phyloP scores from a whole-genome alignment of 108 stramenopile species.

The Aureococcus anophagefferens region DNA sequence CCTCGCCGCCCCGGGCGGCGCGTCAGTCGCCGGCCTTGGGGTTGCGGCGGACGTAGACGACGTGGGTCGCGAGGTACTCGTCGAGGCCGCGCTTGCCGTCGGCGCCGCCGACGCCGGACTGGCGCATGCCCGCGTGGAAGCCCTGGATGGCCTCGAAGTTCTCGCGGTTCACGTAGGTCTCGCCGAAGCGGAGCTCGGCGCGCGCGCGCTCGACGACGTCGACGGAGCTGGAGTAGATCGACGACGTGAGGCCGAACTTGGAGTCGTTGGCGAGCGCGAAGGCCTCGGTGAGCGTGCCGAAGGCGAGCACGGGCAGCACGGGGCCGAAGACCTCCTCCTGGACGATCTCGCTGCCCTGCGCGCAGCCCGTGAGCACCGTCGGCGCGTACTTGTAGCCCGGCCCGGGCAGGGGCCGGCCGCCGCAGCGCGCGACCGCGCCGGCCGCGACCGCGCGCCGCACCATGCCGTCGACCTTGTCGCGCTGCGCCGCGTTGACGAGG shows the following conservation, averaged over 20 bases:
- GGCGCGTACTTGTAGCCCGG: slow-evolving; percentile 29
- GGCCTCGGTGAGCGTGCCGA: slow-evolving; percentile 42
- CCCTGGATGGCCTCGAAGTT: slow-evolving; percentile 32
- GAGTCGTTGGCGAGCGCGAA: slow-evolving; percentile 51
- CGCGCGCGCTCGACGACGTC: slow-evolving; percentile 14
- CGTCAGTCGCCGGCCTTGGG: no score
- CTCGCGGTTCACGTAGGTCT: slow-evolving; percentile 39
- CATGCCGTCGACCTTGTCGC: slow-evolving; percentile 18
- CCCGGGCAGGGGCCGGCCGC: slow-evolving; percentile 13
- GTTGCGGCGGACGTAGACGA: slow-evolving; percentile 5
- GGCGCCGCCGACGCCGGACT: slow-evolving; percentile 39
- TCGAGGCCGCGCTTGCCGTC: slow-evolving; percentile 28
- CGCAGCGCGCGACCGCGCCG: slow-evolving; percentile 32
- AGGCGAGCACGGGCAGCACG: slow-evolving; percentile 34
- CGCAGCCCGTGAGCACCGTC: slow-evolving; percentile 21
- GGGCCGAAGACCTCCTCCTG: slow-evolving; percentile 53
- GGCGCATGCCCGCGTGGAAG: slow-evolving; percentile 37
- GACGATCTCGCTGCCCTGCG: slow-evolving; percentile 17
- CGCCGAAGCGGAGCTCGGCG: slow-evolving; percentile 26
- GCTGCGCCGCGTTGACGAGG: slow-evolving; percentile 22
- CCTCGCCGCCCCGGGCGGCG: no score
- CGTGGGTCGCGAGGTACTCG: slow-evolving; percentile 32
- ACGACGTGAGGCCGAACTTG: slow-evolving; percentile 46
- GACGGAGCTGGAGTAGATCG: slow-evolving; percentile 33
- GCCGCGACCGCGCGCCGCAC: slow-evolving; percentile 20